A percentile compares a stretch with the other conserved stretches of the same genome.
Conservation (phyloP, 2,329 filamentous ascomycete species). For the Aspergillus novofumigatus region DNA sequence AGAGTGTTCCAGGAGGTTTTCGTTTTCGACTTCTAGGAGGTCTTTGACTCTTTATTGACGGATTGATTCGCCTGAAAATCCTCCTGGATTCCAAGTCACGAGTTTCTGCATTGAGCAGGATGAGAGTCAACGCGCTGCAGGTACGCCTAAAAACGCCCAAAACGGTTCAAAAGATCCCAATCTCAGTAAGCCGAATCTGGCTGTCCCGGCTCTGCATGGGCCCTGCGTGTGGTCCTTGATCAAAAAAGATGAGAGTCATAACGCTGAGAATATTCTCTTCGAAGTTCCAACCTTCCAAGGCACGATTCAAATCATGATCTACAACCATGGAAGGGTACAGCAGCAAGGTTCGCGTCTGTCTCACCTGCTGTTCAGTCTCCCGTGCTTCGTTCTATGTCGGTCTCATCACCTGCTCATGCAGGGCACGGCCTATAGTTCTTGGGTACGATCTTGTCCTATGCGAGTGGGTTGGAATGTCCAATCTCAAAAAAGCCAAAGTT, state of each 20-base stretch:
- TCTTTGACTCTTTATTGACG: not conserved
- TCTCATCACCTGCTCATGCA: slow-evolving; percentile 11
- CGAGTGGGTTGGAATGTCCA: not conserved
- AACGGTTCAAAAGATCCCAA: not conserved
- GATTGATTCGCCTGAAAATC: not conserved
- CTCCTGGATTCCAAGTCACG: not conserved
- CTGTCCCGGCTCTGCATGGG: not conserved
- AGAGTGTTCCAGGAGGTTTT: not conserved
- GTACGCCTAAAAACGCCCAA: not conserved
- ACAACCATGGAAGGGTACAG: slow-evolving; percentile 2
- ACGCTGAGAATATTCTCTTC: not conserved
- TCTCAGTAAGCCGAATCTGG: not conserved
- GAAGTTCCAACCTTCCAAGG: not conserved
- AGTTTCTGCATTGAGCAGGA: not conserved
- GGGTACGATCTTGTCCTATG: slow-evolving; percentile 1
- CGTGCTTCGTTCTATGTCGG: slow-evolving; percentile 12
- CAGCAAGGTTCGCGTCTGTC: slow-evolving; percentile 9
- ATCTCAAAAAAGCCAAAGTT: not conserved
- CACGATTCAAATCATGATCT: slow-evolving; percentile 10
- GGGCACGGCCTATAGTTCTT: slow-evolving; percentile 13
- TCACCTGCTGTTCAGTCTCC: slow-evolving; percentile 9
- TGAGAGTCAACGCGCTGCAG: not conserved
- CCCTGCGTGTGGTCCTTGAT: not conserved
- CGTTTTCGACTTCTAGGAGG: not conserved
- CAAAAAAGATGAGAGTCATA: not conserved